Percentiles rank a stretch among this genome's conserved stretches.
phyloP scores from a whole-genome alignment of 345 rosid genomes.

The Streptanthus diversifolius region DNA sequence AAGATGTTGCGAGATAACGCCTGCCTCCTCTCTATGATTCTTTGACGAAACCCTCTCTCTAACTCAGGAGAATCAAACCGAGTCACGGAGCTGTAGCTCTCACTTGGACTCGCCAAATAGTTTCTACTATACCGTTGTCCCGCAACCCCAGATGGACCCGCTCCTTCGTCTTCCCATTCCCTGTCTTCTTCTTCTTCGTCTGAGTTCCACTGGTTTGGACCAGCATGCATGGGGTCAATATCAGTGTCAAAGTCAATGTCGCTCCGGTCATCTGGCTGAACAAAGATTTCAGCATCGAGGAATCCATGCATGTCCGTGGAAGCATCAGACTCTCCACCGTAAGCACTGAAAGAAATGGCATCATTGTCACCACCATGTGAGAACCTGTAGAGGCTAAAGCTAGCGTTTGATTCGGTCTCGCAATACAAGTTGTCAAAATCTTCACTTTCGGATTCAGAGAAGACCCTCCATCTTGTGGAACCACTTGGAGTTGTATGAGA shows the following conservation, averaged over 20 bases:
- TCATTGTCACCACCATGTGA: slow-evolving; percentile 60
- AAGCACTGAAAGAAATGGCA: slow-evolving; percentile 61
- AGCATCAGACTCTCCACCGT: slow-evolving; percentile 80
- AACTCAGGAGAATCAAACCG: slow-evolving; percentile 42
- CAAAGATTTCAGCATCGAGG: slow-evolving; percentile 47
- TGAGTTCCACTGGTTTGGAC: slow-evolving; percentile 65
- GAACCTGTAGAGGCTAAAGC: slow-evolving; percentile 46
- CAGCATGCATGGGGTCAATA: slow-evolving; percentile 95
- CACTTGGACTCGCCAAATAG: slow-evolving; percentile 46
- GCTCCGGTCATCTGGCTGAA: slow-evolving; percentile 48
- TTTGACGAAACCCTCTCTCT: slow-evolving; percentile 36
- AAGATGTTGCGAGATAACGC: slow-evolving; percentile 36
- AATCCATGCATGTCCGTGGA: slow-evolving; percentile 59
- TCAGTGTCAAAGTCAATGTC: slow-evolving; percentile 68
- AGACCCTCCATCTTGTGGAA: slow-evolving; percentile 64
- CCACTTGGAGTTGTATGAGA: slow-evolving; percentile 52
- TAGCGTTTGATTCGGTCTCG: slow-evolving; percentile 63
- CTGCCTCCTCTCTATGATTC: slow-evolving; percentile 45
- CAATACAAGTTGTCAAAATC: slow-evolving; percentile 49
- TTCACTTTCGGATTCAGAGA: slow-evolving; percentile 80
- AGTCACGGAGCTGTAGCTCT: slow-evolving; percentile 39
- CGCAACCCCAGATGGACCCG: slow-evolving; percentile 30
- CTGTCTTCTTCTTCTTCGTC: slow-evolving; percentile 52
- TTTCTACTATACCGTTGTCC: slow-evolving; percentile 28
- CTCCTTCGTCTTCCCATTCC: slow-evolving; percentile 46